Conservation (phyloP, 805 yeast species). For the Ogataea pilisensis region DNA sequence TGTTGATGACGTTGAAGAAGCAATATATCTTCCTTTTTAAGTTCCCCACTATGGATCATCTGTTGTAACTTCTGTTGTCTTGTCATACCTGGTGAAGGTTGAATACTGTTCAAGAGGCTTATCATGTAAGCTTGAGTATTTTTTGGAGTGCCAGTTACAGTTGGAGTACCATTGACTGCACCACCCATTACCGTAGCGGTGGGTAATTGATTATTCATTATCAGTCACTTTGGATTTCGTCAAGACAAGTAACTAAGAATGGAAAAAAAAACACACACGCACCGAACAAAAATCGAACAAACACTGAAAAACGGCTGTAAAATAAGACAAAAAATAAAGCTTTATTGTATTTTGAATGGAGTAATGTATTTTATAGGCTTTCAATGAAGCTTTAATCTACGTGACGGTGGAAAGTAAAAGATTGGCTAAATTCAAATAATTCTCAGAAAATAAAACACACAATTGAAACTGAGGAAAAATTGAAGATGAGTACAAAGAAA, state of each 20-base stretch:
- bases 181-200: conserved; percentile 10
- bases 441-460: no score
- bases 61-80: conserved; percentile 31
- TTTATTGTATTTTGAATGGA: no score
- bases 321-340: no score
- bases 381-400: no score
- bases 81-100: conserved; percentile 32
- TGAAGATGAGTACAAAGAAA: no score
- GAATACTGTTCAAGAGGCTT: conserved; percentile 26
- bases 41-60: conserved; percentile 29
- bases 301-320: no score
- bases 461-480: no score
- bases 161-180: conserved; percentile 9
- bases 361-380: no score
- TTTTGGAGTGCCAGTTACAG: conserved; percentile 6
- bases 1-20: conserved; percentile 31
- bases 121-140: conserved; percentile 25
- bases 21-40: conserved; percentile 29
- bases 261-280: no score
- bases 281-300: no score
- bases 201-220: not conserved
- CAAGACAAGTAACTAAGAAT: not conserved
- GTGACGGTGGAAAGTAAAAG: no score
- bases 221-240: not conserved
- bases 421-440: no score